These are phyloP conservation scores for Epichloe hybrida DNA, from an alignment of 2,329 filamentous ascomycete species.

Conservation along the genomic window DNA sequence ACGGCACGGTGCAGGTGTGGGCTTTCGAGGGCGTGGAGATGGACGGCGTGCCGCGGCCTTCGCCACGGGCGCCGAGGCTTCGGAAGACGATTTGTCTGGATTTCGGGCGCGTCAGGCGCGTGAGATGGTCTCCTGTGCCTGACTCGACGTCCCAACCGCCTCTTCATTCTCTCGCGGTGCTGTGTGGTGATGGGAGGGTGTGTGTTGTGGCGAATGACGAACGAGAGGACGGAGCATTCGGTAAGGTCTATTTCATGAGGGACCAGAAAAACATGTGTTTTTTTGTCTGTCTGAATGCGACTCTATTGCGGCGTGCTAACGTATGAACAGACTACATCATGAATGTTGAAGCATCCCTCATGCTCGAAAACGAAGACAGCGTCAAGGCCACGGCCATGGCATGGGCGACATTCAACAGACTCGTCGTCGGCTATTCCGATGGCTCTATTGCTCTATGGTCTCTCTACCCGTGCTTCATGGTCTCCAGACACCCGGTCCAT, in stretches of 20 bases:
- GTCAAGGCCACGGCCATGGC: constrained; percentile 38
- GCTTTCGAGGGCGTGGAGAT: constrained; percentile 24
- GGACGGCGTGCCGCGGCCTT: constrained; percentile 21
- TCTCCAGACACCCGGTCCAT: constrained; percentile 40
- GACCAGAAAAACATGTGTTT: no score
- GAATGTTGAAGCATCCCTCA: constrained; percentile 22
- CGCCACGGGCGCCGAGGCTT: constrained; percentile 23
- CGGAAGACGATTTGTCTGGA: constrained; percentile 33
- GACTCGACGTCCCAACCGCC: constrained; percentile 26
- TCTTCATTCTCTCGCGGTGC: constrained; percentile 31
- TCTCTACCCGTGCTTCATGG: constrained; percentile 31
- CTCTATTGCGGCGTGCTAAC: constrained; percentile 6
- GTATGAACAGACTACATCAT: neutral
- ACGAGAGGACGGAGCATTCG: constrained; percentile 21
- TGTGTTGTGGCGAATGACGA: constrained; percentile 27
- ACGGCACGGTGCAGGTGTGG: constrained; percentile 40
- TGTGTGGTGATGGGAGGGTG: constrained; percentile 38
- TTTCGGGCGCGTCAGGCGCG: constrained; percentile 34
- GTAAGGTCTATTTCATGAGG: constrained; percentile 18
- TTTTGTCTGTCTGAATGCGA: no score
- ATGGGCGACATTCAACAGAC: constrained; percentile 41
- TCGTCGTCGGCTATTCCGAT: constrained; percentile 42
- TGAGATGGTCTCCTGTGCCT: constrained; percentile 28
- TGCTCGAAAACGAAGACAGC: constrained; percentile 31
- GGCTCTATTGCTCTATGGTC: constrained; percentile 45